A percentile compares a stretch with the other conserved stretches of the same genome.
Conservation (phyloP, 73 alveolate genomes). For the Tetrahymena thermophila region DNA sequence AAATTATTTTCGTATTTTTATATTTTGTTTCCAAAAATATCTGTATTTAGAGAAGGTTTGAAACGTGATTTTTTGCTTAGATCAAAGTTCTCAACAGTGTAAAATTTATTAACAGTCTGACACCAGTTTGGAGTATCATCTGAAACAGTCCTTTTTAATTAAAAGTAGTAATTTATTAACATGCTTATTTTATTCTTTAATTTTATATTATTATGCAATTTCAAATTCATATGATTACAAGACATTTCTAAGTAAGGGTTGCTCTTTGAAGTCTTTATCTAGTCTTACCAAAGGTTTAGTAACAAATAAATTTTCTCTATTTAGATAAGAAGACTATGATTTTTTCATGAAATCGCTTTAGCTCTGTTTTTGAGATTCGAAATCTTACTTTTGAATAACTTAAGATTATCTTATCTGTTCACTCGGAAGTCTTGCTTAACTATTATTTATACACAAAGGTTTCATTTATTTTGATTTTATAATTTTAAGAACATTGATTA, state of each 20-base stretch:
- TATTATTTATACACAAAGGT: neutral
- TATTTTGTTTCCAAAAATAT: slow-evolving; percentile 37
- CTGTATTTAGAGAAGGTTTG: slow-evolving; percentile 25
- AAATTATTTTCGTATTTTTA: slow-evolving; percentile 23
- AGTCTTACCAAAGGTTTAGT: slow-evolving; percentile 30
- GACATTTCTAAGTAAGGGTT: slow-evolving; percentile 21
- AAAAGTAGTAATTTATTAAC: neutral
- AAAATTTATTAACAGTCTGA: slow-evolving; percentile 17
- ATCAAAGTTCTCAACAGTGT: slow-evolving; percentile 37
- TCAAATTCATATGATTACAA: no score
- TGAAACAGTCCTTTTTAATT: slow-evolving; percentile 5
- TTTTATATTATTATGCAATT: no score
- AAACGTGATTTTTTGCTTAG: slow-evolving; percentile 10
- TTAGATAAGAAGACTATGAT: neutral
- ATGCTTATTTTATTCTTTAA: neutral
- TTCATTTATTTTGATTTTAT: neutral
- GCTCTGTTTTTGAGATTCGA: neutral
- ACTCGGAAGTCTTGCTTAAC: slow-evolving; percentile 20
- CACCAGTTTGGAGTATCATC: slow-evolving; percentile 45
- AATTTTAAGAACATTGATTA: neutral
- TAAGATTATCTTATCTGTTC: neutral
- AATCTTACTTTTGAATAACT: neutral
- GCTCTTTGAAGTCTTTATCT: slow-evolving; percentile 22
- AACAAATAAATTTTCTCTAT: slow-evolving; percentile 34
- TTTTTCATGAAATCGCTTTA: neutral